These are phyloP conservation scores for Paraphoma chrysanthemicola DNA, from an alignment of 2,329 filamentous ascomycete species.

Conservation along the genomic window DNA sequence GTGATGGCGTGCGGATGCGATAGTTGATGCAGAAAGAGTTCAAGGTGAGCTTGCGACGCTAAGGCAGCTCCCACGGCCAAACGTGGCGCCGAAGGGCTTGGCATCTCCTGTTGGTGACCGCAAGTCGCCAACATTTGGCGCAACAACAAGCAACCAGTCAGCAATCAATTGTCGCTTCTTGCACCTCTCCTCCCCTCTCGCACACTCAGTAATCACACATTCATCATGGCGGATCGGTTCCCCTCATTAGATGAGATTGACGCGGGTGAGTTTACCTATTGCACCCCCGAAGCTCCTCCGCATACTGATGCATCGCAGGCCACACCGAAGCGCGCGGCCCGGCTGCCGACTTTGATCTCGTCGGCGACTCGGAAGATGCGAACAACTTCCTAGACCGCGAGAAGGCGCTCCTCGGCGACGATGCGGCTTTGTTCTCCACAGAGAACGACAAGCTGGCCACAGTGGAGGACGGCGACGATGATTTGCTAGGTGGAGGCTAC, in stretches of 20 bases:
- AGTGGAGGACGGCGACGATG: slow-evolving; percentile 70
- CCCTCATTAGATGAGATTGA: slow-evolving; percentile 62
- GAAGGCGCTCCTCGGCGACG: slow-evolving; percentile 87
- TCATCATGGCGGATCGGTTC: slow-evolving; percentile 59
- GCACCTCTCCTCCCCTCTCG: background rate
- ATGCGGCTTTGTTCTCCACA: slow-evolving; percentile 88
- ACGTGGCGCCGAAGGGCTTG: slow-evolving; percentile 22
- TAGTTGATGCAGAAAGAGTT: slow-evolving; percentile 18
- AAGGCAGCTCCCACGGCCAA: slow-evolving; percentile 22
- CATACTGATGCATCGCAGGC: slow-evolving; percentile 57
- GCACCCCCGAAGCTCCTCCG: slow-evolving; percentile 26
- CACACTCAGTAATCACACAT: background rate
- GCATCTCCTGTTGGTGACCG: slow-evolving; percentile 20
- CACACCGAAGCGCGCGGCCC: slow-evolving; percentile 70
- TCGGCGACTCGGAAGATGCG: slow-evolving; percentile 65
- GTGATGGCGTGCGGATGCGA: slow-evolving; percentile 26
- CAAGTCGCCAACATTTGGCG: slow-evolving; percentile 15
- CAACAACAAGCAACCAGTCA: slow-evolving; percentile 21
- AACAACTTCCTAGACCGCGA: slow-evolving; percentile 93
- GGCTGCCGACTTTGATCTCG: slow-evolving; percentile 51
- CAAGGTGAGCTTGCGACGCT: slow-evolving; percentile 28
- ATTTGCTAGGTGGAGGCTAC: slow-evolving; percentile 71
- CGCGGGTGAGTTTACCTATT: slow-evolving; percentile 51
- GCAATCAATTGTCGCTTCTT: slow-evolving; percentile 25
- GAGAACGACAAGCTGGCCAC: slow-evolving; percentile 72